Evolutionary conservation across 192 early-diverging fungal species (phyloP).

Genomic region (Backusella mclennaniae): DNA sequence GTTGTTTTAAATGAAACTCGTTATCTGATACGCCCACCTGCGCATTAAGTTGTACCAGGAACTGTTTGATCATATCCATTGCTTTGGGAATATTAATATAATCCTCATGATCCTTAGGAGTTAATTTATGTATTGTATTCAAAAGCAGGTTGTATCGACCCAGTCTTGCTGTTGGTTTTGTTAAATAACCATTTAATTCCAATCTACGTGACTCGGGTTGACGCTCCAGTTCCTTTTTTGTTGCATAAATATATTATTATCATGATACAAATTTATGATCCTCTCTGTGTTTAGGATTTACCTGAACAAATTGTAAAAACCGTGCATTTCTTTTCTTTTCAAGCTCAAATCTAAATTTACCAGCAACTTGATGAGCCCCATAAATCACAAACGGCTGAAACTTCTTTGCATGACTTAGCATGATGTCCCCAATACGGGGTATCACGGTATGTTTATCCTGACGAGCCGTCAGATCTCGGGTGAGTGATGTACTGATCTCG

Average conservation of each 20-base stretch:
- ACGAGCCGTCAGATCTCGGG: slow-evolving; percentile 57
- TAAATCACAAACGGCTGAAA: slow-evolving; percentile 84
- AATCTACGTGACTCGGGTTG: slow-evolving; percentile 79
- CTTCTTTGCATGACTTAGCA: slow-evolving; percentile 65
- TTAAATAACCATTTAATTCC: slow-evolving; percentile 83
- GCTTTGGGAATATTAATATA: not conserved
- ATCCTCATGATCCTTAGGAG: slow-evolving; percentile 7
- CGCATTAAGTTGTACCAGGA: slow-evolving; percentile 7
- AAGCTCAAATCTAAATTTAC: slow-evolving; percentile 78
- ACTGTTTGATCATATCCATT: not conserved
- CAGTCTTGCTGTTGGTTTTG: slow-evolving; percentile 79
- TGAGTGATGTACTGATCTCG: slow-evolving; percentile 59
- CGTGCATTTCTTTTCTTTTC: slow-evolving; percentile 66
- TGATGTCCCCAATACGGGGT: slow-evolving; percentile 81
- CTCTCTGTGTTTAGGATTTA: slow-evolving; percentile 10
- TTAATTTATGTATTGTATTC: slow-evolving; percentile 13
- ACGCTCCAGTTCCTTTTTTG: slow-evolving; percentile 55
- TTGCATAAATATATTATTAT: slow-evolving; percentile 14
- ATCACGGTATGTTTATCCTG: slow-evolving; percentile 71
- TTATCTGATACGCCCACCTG: slow-evolving; percentile 1
- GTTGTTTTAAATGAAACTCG: slow-evolving; percentile 34
- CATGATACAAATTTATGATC: slow-evolving; percentile 38
- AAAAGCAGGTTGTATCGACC: slow-evolving; percentile 36
- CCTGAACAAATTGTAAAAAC: slow-evolving; percentile 75
- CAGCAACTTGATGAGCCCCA: slow-evolving; percentile 81